phyloP scores from a whole-genome alignment of 2,329 filamentous ascomycete species.

The Sarocladium strictum region DNA sequence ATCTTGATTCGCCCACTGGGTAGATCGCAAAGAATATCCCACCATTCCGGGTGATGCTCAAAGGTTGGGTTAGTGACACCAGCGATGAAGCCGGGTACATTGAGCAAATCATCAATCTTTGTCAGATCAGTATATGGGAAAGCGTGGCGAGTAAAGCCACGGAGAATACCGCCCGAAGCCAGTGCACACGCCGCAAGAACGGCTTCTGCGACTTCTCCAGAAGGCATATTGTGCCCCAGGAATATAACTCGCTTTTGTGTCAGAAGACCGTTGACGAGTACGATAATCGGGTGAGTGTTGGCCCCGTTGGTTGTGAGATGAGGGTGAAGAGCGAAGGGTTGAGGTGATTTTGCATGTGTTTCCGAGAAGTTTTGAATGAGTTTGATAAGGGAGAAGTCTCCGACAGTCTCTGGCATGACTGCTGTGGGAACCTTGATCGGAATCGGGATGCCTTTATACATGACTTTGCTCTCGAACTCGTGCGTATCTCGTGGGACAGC shows the following conservation, averaged over 20 bases:
- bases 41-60: slow-evolving; percentile 93
- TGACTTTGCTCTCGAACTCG: slow-evolving; percentile 91
- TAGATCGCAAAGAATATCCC: slow-evolving; percentile 93
- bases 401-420: slow-evolving; percentile 89
- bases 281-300: slow-evolving; percentile 88
- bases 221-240: slow-evolving; percentile 89
- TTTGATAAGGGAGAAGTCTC: slow-evolving; percentile 96
- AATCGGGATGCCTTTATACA: slow-evolving; percentile 94
- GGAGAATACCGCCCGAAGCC: slow-evolving; percentile 83
- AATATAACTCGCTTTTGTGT: slow-evolving; percentile 97
- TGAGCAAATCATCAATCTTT: slow-evolving; percentile 93
- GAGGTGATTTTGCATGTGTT: slow-evolving; percentile 73
- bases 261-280: slow-evolving; percentile 87
- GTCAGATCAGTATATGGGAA: slow-evolving; percentile 98
- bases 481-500: slow-evolving; percentile 87
- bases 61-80: slow-evolving; percentile 97
- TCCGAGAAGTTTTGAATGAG: slow-evolving; percentile 91
- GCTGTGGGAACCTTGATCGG: slow-evolving; percentile 95
- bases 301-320: slow-evolving; percentile 90
- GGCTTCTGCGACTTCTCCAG: slow-evolving; percentile 94
- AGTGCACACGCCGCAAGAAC: slow-evolving; percentile 94
- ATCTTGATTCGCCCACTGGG: slow-evolving; percentile 92
- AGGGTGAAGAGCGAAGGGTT: slow-evolving; percentile 79
- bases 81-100: slow-evolving; percentile 95
- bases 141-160: slow-evolving; percentile 91